Evolutionary conservation across 352 stramenopile genomes (phyloP).

Genomic region (Phytophthora multivora): DNA sequence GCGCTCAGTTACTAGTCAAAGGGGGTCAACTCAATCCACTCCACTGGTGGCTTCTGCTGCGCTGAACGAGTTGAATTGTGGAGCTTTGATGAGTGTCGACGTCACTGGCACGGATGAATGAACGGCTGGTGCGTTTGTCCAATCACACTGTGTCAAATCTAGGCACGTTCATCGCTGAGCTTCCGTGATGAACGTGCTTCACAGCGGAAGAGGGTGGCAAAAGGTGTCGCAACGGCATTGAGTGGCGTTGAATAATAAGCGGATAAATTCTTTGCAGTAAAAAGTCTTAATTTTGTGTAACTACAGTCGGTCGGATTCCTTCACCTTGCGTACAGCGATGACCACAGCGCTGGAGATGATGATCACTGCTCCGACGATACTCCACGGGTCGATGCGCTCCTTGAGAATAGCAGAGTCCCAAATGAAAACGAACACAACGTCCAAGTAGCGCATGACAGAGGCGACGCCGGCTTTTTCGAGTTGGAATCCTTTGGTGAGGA

Average conservation of each 20-base stretch:
- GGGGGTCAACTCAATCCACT: background rate
- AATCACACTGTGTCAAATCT: constrained; percentile 12
- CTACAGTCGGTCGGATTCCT: constrained; percentile 1
- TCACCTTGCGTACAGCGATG: constrained; percentile 38
- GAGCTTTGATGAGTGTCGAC: constrained; percentile 21
- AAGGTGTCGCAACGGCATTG: constrained; percentile 12
- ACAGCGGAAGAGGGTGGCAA: constrained; percentile 14
- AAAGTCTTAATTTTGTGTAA: too few species aligned
- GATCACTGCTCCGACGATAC: constrained; percentile 15
- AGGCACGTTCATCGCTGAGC: background rate
- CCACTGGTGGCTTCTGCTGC: background rate
- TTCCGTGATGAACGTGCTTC: constrained; percentile 2
- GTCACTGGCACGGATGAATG: background rate
- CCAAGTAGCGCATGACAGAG: background rate
- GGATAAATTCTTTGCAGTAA: too few species aligned
- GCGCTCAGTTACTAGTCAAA: background rate
- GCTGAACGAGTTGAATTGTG: constrained; percentile 15
- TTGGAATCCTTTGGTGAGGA: background rate
- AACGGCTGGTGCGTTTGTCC: constrained; percentile 21
- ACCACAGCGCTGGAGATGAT: constrained; percentile 34
- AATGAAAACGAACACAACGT: background rate
- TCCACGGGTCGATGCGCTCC: constrained; percentile 31
- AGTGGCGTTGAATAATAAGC: too few species aligned
- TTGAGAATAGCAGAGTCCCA: constrained; percentile 2
- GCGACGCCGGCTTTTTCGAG: background rate